These are phyloP conservation scores for Inonotus hispidus DNA, from an alignment of 1,284 basidiomycete species.

Conservation along the genomic window DNA sequence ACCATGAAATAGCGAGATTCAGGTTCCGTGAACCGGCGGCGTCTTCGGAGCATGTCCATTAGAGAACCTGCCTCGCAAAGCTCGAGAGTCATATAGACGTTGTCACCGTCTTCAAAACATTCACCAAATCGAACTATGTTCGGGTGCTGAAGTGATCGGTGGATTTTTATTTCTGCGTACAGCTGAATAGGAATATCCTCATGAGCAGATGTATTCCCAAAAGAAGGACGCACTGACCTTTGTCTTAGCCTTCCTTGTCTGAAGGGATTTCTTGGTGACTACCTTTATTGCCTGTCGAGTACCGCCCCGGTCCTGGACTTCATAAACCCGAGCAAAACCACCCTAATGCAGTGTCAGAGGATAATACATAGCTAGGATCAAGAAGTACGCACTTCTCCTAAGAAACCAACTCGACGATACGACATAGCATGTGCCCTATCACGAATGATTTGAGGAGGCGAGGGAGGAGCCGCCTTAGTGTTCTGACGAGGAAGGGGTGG, in stretches of 20 bases:
- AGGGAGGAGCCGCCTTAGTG: constrained; percentile 75
- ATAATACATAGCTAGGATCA: constrained; percentile 12
- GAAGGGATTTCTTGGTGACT: constrained; percentile 76
- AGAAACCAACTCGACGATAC: constrained; percentile 70
- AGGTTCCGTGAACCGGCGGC: constrained; percentile 86
- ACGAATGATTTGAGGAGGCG: constrained; percentile 72
- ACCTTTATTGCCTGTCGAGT: constrained; percentile 81
- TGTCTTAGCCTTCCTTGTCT: constrained; percentile 89
- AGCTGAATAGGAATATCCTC: constrained; percentile 44
- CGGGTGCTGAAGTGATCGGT: constrained; percentile 85
- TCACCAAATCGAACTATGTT: constrained; percentile 93
- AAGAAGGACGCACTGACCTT: constrained; percentile 50
- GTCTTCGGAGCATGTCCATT: constrained; percentile 88
- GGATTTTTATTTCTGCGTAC: constrained; percentile 98
- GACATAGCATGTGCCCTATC: constrained; percentile 57
- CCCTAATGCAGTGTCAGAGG: constrained; percentile 44
- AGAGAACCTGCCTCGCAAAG: constrained; percentile 85
- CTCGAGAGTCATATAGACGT: constrained; percentile 97
- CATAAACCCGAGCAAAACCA: constrained; percentile 88
- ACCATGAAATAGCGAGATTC: constrained; percentile 92
- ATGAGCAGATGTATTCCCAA: neutral
- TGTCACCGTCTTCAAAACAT: constrained; percentile 93
- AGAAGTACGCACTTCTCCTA: constrained; percentile 69
- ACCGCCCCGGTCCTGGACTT: constrained; percentile 68
- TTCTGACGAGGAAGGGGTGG: constrained; percentile 74